Base-by-base conservation (phyloP, 495 filamentous ascomycete genomes). In the Penicillium egyptiacum region DNA sequence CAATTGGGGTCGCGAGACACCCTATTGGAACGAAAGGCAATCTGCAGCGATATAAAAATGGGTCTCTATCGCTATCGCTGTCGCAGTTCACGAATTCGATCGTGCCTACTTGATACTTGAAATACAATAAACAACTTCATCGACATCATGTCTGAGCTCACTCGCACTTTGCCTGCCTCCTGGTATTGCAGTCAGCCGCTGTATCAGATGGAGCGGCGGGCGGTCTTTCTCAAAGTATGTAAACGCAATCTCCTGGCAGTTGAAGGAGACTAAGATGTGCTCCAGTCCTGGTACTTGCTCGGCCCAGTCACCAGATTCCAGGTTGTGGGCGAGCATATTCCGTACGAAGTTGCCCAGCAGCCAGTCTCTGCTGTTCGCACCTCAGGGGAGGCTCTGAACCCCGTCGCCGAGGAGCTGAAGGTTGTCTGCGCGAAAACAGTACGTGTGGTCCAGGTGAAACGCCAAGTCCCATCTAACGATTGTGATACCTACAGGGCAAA, bases 251-350 rank as follows among this genome's bases (percentile, higher is more conserved):
- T 28, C 39, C 3, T 50, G n/a, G 20, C 17, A 16, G 44, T 35
- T 4, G 9, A 16, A 40, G n/a, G 9, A 53, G 14, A 25, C 49
- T 69, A 59, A 68, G 14, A 52, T 11, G 39, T 31, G 20, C 7
- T 47, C 41, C 53, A 85, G 81, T 77, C 82, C 28, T 86, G 83
- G 83, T 83, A 86, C 66, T 70, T 85, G 30, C 74, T 86, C n/a
- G 83, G 82, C n/a, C 82, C 83, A 0, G 71, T 84, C 17, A 83
- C 81, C 17, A 66, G 77, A 54, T 86, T 86, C 63, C 69, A 74
- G 42, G 63, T 66, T 9, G 62, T 71, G 20, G 71, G 72, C 5
- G 76, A 81, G 51, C 70, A 72, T 42, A 73, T 83, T 10, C 56
- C 65, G 14, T 86, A 85, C 63, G 82, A 86, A 50, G 71, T 85